phyloP scores from a whole-genome alignment of 345 rosid genomes.

The Populus davidiana region DNA sequence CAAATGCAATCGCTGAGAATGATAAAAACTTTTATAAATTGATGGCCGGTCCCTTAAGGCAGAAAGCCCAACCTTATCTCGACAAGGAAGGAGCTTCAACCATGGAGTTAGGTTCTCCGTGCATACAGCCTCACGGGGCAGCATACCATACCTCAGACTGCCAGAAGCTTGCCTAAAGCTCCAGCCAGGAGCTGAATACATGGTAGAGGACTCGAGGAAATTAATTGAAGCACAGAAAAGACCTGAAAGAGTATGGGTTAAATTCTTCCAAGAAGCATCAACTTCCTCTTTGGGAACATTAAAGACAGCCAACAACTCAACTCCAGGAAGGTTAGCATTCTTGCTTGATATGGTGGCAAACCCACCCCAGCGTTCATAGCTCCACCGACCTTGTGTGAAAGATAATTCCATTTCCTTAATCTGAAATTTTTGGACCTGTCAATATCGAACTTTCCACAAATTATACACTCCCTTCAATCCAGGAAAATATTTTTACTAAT shows the following conservation, averaged over 20 bases:
- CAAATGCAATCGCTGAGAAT: constrained; percentile 82
- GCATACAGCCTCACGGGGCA: constrained; percentile 99
- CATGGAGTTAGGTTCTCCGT: constrained; percentile 98
- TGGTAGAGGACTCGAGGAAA: constrained; percentile 73
- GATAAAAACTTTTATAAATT: constrained; percentile 84
- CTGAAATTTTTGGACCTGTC: constrained; percentile 69
- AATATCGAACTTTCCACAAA: constrained; percentile 13
- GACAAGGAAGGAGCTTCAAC: constrained; percentile 95
- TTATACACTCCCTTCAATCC: neutral
- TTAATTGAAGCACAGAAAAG: constrained; percentile 96
- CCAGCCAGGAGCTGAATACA: constrained; percentile 80
- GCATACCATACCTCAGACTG: constrained; percentile 69
- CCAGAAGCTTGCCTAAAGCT: constrained; percentile 58
- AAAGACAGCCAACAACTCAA: constrained; percentile 95
- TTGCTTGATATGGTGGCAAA: constrained; percentile 76
- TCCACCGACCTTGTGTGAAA: constrained; percentile 99
- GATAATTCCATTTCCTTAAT: constrained; percentile 91
- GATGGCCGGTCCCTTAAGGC: constrained; percentile 85
- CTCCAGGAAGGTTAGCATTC: constrained; percentile 95
- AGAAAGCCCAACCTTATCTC: constrained; percentile 87
- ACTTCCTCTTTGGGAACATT: constrained; percentile 68
- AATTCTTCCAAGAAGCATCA: constrained; percentile 84
- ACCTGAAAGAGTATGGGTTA: constrained; percentile 85
- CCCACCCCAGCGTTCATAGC: constrained; percentile 96
- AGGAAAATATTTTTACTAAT: too few species aligned